phyloP scores from a whole-genome alignment of 2,329 filamentous ascomycete species.

The Trichoderma lentiforme region DNA sequence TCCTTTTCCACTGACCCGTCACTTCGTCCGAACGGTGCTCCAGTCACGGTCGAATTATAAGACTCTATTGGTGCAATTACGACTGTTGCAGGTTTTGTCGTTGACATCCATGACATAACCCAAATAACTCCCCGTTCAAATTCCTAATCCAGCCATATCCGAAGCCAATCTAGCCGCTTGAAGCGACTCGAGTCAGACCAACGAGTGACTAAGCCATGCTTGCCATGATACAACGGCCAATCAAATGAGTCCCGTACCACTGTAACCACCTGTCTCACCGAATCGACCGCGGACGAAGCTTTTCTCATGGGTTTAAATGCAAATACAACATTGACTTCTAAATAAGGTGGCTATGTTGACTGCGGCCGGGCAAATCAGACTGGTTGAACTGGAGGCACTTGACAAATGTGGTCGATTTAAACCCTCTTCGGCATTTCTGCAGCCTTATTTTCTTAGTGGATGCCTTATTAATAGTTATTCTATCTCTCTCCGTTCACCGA shows the following conservation, averaged over 20 bases:
- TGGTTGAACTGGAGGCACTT: background rate
- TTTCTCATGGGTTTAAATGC: background rate
- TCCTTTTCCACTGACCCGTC: background rate
- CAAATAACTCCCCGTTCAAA: background rate
- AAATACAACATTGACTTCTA: background rate
- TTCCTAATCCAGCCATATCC: background rate
- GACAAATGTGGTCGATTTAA: background rate
- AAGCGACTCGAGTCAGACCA: background rate
- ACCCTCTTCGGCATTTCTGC: background rate
- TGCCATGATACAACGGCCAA: background rate
- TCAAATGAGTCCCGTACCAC: background rate
- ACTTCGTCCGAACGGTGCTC: background rate
- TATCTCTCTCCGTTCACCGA: background rate
- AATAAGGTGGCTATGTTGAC: too few species aligned
- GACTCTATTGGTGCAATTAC: background rate
- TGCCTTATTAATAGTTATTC: background rate
- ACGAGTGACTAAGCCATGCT: background rate
- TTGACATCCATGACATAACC: background rate
- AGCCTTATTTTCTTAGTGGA: background rate
- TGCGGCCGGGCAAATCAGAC: too few species aligned
- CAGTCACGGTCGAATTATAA: background rate
- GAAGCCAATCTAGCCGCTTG: background rate
- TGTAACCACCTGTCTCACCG: background rate
- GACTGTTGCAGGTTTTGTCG: background rate
- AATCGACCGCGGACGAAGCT: background rate